Conservation (phyloP, 1,284 basidiomycete species). For the Leccinum solheimii region DNA sequence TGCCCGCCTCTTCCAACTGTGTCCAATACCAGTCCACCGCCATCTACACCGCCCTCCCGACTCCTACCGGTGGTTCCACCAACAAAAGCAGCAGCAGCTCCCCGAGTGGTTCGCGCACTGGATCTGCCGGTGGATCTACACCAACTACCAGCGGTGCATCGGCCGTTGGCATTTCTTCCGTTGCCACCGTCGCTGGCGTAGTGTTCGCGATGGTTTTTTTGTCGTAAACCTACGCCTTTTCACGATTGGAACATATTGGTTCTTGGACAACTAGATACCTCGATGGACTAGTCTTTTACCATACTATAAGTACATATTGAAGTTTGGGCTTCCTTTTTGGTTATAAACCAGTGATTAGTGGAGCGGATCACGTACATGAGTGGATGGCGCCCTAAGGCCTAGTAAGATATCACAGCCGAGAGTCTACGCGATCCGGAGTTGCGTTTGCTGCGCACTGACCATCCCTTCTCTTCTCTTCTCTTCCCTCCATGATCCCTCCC, state of each 20-base stretch:
- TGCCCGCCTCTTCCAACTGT: slow-evolving; percentile 68
- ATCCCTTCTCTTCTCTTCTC: not conserved
- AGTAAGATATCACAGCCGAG: not conserved
- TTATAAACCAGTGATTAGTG: too few relatives aligned
- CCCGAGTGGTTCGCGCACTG: slow-evolving; percentile 23
- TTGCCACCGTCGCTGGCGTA: slow-evolving; percentile 42
- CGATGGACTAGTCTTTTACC: not conserved
- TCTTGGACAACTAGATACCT: too few relatives aligned
- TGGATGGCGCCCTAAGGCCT: too few relatives aligned
- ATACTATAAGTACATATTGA: too few relatives aligned
- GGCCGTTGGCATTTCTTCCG: slow-evolving; percentile 38
- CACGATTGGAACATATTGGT: not conserved
- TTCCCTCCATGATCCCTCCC: slow-evolving; percentile 31
- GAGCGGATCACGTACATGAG: not conserved
- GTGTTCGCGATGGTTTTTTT: slow-evolving; percentile 48
- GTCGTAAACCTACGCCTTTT: slow-evolving; percentile 26
- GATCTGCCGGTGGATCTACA: slow-evolving; percentile 24
- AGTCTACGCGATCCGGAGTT: not conserved
- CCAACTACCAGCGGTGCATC: slow-evolving; percentile 38
- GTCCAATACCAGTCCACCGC: slow-evolving; percentile 52
- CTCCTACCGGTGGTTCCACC: slow-evolving; percentile 16
- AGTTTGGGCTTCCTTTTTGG: too few relatives aligned
- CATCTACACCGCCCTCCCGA: slow-evolving; percentile 42
- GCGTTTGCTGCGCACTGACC: slow-evolving; percentile 12
- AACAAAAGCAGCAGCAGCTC: slow-evolving; percentile 18